These are phyloP conservation scores for Trametes coccinea DNA, from an alignment of 768 basidiomycete genomes.

Conservation along the genomic window DNA sequence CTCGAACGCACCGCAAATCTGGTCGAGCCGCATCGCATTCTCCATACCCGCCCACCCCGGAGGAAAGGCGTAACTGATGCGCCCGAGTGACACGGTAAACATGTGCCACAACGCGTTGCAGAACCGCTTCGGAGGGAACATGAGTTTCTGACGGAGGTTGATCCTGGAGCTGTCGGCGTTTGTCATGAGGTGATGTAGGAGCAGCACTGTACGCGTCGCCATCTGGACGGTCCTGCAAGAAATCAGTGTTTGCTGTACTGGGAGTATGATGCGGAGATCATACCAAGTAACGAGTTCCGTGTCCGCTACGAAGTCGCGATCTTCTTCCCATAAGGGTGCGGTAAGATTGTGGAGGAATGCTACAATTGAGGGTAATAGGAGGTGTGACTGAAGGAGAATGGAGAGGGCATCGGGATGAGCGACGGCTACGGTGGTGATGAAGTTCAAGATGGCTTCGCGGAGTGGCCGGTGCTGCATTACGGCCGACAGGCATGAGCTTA, in stretches of 20 bases:
- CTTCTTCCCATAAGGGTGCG: slow-evolving; percentile 49
- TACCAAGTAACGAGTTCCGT: slow-evolving; percentile 41
- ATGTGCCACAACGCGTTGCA: slow-evolving; percentile 67
- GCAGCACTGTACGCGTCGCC: slow-evolving; percentile 52
- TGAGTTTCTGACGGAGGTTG: slow-evolving; percentile 60
- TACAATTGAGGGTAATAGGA: slow-evolving; percentile 66
- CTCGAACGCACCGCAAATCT: slow-evolving; percentile 25
- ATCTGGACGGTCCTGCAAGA: slow-evolving; percentile 48
- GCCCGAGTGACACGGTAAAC: slow-evolving; percentile 76
- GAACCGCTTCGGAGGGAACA: slow-evolving; percentile 50
- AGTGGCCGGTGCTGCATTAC: slow-evolving; percentile 37
- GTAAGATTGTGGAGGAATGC: slow-evolving; percentile 53
- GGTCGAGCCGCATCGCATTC: slow-evolving; percentile 26
- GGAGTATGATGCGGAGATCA: slow-evolving; percentile 18
- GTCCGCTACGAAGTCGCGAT: slow-evolving; percentile 39
- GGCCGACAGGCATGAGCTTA: not conserved
- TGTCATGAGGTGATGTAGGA: slow-evolving; percentile 67
- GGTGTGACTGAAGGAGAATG: slow-evolving; percentile 47
- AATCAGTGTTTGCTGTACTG: slow-evolving; percentile 1
- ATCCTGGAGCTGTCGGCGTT: slow-evolving; percentile 42
- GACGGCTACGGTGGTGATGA: slow-evolving; percentile 42
- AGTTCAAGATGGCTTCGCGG: slow-evolving; percentile 39
- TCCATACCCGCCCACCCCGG: slow-evolving; percentile 26
- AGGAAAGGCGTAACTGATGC: slow-evolving; percentile 61
- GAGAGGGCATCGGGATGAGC: slow-evolving; percentile 40